Base-by-base conservation (phyloP, 2,329 filamentous ascomycete genomes). In the Phyllosticta citrichinensis region DNA sequence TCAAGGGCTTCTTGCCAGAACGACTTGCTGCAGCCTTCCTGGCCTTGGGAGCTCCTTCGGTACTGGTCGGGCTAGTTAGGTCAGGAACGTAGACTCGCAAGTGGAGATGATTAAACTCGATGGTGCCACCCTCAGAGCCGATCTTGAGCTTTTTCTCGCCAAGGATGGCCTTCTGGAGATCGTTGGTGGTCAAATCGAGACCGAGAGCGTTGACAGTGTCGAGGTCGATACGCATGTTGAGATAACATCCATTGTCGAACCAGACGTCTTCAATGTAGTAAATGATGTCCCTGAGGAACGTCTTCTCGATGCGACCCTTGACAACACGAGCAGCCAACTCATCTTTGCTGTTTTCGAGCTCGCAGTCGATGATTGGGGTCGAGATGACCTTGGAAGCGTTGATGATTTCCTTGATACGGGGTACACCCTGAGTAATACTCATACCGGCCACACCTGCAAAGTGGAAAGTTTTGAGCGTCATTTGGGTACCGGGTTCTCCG, bases 401-500 rank as follows among this genome's bases (percentile, higher is more conserved):
- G 85, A 99, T 99, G 67, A 99, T 99, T 80, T 99, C 94, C 77
- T 99, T 99, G 79, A 99, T 99, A 86, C 94, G 93, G 1, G 94
- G 94, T 6, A 99, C 94, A 89, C 94, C 94, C 71, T 97, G 91
- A 0, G 94, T 99, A 71, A 99, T 96, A 82, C 91, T 96, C 94
- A 99, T 97, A 73, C 93, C 93, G 52, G 94, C 94, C 65, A 99
- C 94, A 88, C 94, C 94, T 71, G 94, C 94, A 79, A 99, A 99
- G 88, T 97, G 94, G 85, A 97, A 97, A 71, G 94, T 97, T 78
- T 97, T 97, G 65, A 99, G 78, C 1, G 94, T 99, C 94, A 99
- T 99, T 75, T 99, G 94, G 0, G 94, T 99, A 72, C 94, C 94
- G 0, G 94, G 94, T 71, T 99, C 94, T 76, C 94, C 94, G 68